These are phyloP conservation scores for Fusarium graminum DNA, from an alignment of 2,329 filamentous ascomycete genomes.

Conservation along the genomic window DNA sequence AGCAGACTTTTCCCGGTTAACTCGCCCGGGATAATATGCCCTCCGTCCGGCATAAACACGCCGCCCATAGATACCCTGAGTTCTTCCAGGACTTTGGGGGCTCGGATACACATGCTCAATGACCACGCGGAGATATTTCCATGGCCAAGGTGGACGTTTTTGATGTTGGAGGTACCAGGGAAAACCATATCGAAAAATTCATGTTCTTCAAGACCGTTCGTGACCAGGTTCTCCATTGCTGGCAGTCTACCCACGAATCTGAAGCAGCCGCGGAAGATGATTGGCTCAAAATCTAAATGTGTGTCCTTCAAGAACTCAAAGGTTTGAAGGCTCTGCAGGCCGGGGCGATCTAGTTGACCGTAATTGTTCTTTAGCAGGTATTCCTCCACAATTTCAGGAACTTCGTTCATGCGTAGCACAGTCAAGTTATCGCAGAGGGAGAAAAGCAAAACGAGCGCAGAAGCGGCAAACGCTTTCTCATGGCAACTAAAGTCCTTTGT, in stretches of 20 bases:
- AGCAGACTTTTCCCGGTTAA: neutral
- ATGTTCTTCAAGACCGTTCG: constrained; percentile 10
- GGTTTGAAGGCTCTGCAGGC: neutral
- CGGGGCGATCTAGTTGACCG: neutral
- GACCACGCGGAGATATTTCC: constrained; percentile 1
- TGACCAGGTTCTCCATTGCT: neutral
- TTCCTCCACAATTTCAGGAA: neutral
- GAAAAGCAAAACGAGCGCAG: constrained; percentile 11
- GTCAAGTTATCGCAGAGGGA: constrained; percentile 17
- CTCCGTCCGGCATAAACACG: too few relatives aligned
- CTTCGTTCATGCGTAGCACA: constrained; percentile 2
- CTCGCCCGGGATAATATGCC: too few relatives aligned
- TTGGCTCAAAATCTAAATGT: too few relatives aligned
- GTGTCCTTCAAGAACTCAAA: neutral
- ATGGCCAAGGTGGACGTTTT: neutral
- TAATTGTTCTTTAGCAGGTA: constrained; percentile 28
- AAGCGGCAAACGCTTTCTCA: neutral
- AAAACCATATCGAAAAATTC: neutral
- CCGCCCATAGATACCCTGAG: neutral
- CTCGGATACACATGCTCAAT: neutral
- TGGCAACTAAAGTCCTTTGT: neutral
- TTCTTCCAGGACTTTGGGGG: neutral
- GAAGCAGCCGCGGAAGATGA: constrained; percentile 5
- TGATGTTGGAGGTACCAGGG: constrained; percentile 3
- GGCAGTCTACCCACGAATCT: constrained; percentile 14